phyloP scores from a whole-genome alignment of 2,329 filamentous ascomycete genomes.

The Epichloe hybrida region DNA sequence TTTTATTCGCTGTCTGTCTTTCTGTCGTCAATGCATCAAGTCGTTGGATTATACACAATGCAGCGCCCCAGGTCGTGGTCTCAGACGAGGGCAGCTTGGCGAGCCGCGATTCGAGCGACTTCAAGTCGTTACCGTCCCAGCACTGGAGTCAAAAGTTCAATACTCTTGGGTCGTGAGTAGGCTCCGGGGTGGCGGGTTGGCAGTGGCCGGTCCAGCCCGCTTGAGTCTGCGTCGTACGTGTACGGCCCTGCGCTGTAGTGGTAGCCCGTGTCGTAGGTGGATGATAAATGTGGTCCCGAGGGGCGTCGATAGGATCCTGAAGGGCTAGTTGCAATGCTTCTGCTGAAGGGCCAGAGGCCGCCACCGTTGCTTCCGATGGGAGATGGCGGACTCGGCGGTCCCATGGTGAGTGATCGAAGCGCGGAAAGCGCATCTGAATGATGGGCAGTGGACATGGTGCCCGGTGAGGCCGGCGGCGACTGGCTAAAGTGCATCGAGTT shows the following conservation, averaged over 20 bases:
- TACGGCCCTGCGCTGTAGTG: conserved; percentile 24
- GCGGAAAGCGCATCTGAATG: conserved; percentile 36
- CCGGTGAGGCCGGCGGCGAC: conserved; percentile 37
- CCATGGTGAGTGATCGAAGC: conserved; percentile 39
- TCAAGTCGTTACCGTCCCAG: conserved; percentile 28
- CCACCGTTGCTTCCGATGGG: conserved; percentile 29
- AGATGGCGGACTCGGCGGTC: conserved; percentile 42
- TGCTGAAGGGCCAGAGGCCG: conserved; percentile 40
- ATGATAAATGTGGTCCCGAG: conserved; percentile 28
- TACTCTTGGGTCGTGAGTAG: conserved; percentile 46
- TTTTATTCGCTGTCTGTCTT: too few species aligned
- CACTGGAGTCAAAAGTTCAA: conserved; percentile 50
- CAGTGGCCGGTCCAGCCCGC: conserved; percentile 39
- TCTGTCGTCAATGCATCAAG: neutral
- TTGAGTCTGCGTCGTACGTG: conserved; percentile 20
- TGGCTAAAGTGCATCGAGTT: conserved; percentile 37
- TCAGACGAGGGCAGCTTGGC: neutral
- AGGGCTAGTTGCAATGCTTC: conserved; percentile 37
- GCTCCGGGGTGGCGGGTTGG: conserved; percentile 40
- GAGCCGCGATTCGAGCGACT: too few species aligned
- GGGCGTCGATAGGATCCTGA: conserved; percentile 35
- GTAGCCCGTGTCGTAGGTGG: conserved; percentile 37
- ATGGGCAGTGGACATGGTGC: conserved; percentile 17
- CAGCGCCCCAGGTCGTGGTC: neutral
- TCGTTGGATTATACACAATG: neutral